Conservation (phyloP, 352 stramenopile genomes). For the Chrysophaeum taylorii region DNA sequence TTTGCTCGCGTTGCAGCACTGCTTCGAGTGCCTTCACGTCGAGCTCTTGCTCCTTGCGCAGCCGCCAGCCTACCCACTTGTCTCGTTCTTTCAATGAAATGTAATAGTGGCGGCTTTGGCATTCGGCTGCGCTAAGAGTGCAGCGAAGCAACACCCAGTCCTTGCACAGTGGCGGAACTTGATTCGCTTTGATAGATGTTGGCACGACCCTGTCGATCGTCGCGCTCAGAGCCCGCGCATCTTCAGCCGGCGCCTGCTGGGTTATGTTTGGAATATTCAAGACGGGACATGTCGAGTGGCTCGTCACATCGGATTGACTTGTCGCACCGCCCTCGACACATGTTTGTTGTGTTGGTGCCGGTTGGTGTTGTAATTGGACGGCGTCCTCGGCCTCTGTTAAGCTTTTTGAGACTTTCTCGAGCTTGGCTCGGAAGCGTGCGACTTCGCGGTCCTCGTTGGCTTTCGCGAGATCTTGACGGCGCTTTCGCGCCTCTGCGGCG, state of each 20-base stretch:
- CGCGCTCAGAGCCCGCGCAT: neutral
- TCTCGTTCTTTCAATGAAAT: neutral
- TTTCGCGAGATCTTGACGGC: too few relatives aligned
- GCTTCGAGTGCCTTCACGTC: neutral
- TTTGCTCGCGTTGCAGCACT: neutral
- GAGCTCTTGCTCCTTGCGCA: neutral
- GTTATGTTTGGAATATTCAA: neutral
- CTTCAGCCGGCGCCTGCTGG: neutral
- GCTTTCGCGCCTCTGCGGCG: too few relatives aligned
- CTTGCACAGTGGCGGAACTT: neutral
- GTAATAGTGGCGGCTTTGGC: constrained; percentile 8
- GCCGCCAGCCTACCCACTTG: neutral
- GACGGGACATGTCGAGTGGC: neutral
- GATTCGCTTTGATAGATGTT: neutral
- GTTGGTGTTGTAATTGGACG: too few relatives aligned
- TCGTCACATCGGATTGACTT: neutral
- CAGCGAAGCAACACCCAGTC: neutral
- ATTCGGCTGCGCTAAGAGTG: neutral
- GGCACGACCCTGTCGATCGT: neutral
- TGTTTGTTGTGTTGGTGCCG: too few relatives aligned
- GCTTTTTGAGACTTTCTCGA: too few relatives aligned
- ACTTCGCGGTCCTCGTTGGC: too few relatives aligned
- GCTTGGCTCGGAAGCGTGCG: too few relatives aligned
- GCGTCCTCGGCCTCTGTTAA: too few relatives aligned
- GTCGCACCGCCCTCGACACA: neutral